These are phyloP conservation scores for Penicillium sp. DNA, from an alignment of 2,329 filamentous ascomycete genomes.

Conservation along the genomic window DNA sequence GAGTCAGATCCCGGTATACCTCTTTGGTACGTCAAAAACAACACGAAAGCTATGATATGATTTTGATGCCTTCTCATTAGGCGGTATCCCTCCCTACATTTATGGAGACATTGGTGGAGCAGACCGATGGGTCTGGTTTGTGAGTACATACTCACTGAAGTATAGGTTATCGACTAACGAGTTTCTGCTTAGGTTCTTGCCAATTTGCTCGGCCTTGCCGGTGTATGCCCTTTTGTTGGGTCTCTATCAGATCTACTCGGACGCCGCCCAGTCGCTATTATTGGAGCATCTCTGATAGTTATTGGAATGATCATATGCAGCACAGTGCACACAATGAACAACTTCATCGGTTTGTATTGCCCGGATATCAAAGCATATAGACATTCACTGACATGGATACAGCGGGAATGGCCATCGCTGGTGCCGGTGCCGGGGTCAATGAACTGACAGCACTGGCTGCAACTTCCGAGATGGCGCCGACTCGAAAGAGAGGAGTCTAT, in stretches of 20 bases:
- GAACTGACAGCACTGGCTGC: conserved; percentile 67
- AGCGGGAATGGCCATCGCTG: conserved; percentile 59
- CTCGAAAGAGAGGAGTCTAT: conserved; percentile 62
- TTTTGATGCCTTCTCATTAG: conserved; percentile 17
- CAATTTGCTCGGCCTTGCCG: conserved; percentile 55
- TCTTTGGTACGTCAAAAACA: conserved; percentile 39
- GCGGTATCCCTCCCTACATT: conserved; percentile 52
- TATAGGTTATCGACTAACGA: not conserved
- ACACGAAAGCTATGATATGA: not conserved
- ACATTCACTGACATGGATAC: not conserved
- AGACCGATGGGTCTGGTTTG: conserved; percentile 62
- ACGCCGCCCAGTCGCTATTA: conserved; percentile 57
- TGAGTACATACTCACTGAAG: conserved; percentile 18
- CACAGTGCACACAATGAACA: conserved; percentile 58
- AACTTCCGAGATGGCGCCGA: conserved; percentile 66
- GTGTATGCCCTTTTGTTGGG: conserved; percentile 63
- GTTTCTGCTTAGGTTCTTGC: conserved; percentile 38
- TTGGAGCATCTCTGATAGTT: conserved; percentile 54
- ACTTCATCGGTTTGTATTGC: conserved; percentile 55
- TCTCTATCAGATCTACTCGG: conserved; percentile 63
- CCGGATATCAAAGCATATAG: not conserved
- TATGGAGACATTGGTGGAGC: conserved; percentile 60
- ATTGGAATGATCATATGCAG: conserved; percentile 60
- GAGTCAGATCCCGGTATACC: conserved; percentile 57
- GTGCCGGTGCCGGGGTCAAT: conserved; percentile 64